These are phyloP conservation scores for Houttuynia cordata DNA, from an alignment of 164 flowering plant genomes.

Conservation along the genomic window DNA sequence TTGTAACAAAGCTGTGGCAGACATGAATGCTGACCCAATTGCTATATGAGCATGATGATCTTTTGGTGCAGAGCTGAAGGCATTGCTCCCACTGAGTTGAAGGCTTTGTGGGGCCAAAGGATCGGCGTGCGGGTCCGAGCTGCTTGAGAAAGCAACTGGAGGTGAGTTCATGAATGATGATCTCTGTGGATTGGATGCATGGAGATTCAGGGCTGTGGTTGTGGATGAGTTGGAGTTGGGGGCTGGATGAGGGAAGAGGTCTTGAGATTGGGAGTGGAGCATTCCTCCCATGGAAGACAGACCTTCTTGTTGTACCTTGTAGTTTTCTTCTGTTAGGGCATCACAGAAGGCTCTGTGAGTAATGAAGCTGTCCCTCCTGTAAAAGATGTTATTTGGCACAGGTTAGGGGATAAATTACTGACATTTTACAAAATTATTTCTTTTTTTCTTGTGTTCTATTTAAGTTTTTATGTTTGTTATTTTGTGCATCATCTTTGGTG, in stretches of 20 bases:
- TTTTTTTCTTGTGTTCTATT: too few species aligned
- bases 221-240: constrained; percentile 6
- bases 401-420: too few species aligned
- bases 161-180: constrained; percentile 8
- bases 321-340: constrained; percentile 82
- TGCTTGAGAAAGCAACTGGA: constrained; percentile 14
- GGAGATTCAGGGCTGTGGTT: constrained; percentile 10
- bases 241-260: constrained; percentile 18
- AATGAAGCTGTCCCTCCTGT: constrained; percentile 91
- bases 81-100: background rate
- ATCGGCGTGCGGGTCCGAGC: constrained; percentile 5
- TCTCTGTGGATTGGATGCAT: constrained; percentile 8
- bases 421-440: too few species aligned
- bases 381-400: constrained; percentile 1
- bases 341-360: constrained; percentile 98
- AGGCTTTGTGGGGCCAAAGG: background rate
- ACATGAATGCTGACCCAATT: constrained; percentile 18
- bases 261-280: constrained; percentile 16
- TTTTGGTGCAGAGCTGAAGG: constrained; percentile 3
- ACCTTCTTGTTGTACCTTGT: constrained; percentile 47
- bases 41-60: constrained; percentile 8
- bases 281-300: constrained; percentile 18
- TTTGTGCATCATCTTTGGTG: too few species aligned
- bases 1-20: constrained; percentile 51
- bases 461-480: too few species aligned